phyloP scores from a whole-genome alignment of 305 asterid species.

The Galium porrigens region DNA sequence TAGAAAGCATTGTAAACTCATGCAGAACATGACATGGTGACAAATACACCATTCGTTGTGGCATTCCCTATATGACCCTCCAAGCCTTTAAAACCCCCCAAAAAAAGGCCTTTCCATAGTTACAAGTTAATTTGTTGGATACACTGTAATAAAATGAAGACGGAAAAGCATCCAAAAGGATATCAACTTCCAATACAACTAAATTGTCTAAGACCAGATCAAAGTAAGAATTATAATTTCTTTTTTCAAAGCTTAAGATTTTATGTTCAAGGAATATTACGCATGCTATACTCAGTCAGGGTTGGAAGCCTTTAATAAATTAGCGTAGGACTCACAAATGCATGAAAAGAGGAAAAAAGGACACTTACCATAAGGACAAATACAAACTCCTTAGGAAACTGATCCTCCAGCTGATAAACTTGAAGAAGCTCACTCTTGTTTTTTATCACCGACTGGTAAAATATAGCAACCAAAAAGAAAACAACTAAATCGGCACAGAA shows the following conservation, averaged over 20 bases:
- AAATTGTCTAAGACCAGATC: not conserved
- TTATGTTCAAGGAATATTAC: not conserved
- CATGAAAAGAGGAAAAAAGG: conserved; percentile 1
- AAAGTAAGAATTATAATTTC: not conserved
- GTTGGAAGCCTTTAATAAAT: not conserved
- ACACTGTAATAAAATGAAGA: too few species aligned
- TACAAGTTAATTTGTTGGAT: not conserved
- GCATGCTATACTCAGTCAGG: not conserved
- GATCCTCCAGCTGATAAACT: conserved; percentile 95
- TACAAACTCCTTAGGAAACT: conserved; percentile 84
- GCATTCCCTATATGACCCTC: not conserved
- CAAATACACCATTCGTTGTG: conserved; percentile 9
- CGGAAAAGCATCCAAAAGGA: not conserved
- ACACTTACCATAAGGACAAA: conserved; percentile 67
- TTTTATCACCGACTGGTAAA: conserved; percentile 86
- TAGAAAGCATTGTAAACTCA: not conserved
- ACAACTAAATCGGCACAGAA: conserved; percentile 82
- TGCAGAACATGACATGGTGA: not conserved
- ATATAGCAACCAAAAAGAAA: conserved; percentile 78
- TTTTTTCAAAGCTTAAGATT: not conserved
- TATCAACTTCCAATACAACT: not conserved
- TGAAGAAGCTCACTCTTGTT: conserved; percentile 82
- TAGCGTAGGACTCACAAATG: not conserved
- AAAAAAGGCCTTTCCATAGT: not conserved
- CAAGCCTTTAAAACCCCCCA: not conserved